A percentile compares a stretch with the other conserved stretches of the same genome.
Conservation (phyloP, 1,139 yeast genomes). For the Keqinozyma sinolaborantium region DNA sequence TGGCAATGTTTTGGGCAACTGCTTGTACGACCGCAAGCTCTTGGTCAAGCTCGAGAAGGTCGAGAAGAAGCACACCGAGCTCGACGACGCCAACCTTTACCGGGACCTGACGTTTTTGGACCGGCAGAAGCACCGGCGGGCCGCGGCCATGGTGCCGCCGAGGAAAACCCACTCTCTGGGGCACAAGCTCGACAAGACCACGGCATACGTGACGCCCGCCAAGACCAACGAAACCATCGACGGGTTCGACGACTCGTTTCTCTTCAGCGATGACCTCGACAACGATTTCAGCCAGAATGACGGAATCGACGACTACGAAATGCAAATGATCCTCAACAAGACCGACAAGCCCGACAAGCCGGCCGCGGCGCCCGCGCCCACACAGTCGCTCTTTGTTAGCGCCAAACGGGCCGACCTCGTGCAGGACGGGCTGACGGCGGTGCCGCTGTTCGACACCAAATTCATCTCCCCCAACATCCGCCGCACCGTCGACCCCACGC, state of each 20-base stretch:
- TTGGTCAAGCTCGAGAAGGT: slow-evolving; percentile 54
- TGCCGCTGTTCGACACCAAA: slow-evolving; percentile 45
- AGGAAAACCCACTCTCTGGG: background rate
- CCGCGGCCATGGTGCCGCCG: slow-evolving; percentile 7
- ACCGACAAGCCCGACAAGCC: slow-evolving; percentile 3
- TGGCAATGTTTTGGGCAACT: slow-evolving; percentile 78
- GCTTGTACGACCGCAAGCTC: slow-evolving; percentile 70
- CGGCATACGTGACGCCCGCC: slow-evolving; percentile 1
- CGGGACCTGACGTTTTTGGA: slow-evolving; percentile 34
- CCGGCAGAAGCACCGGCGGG: slow-evolving; percentile 21
- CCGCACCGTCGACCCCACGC: slow-evolving; percentile 55
- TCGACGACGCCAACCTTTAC: slow-evolving; percentile 44
- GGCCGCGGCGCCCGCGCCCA: background rate
- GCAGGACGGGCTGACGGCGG: slow-evolving; percentile 32
- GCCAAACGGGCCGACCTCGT: slow-evolving; percentile 56
- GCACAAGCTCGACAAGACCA: slow-evolving; percentile 1
- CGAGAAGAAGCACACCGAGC: slow-evolving; percentile 49
- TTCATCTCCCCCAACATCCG: slow-evolving; percentile 49
- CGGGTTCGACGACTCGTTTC: slow-evolving; percentile 61
- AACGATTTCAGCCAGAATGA: slow-evolving; percentile 8
- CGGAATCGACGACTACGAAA: slow-evolving; percentile 25
- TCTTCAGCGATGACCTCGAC: slow-evolving; percentile 60
- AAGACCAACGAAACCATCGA: slow-evolving; percentile 3
- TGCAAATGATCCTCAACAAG: slow-evolving; percentile 10
- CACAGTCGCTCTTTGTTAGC: slow-evolving; percentile 44